Evolutionary conservation across 1,139 yeast genomes (phyloP).

Genomic region (Wickerhamomyces sp.): DNA sequence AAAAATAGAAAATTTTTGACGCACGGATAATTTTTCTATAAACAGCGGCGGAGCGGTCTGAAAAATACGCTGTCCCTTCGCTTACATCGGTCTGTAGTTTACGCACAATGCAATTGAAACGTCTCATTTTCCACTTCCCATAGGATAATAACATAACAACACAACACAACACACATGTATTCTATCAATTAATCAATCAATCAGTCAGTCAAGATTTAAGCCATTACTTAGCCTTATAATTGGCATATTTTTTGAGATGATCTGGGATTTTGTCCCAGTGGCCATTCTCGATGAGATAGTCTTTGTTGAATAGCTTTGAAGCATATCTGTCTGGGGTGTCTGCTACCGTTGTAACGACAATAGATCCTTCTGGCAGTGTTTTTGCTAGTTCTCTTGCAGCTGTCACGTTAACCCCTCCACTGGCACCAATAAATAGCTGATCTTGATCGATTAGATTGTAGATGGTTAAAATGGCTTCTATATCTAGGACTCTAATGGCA

Average conservation of each 20-base stretch:
- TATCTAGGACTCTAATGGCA: slow-evolving; percentile 14
- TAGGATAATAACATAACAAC: too few species aligned
- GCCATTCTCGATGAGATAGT: slow-evolving; percentile 15
- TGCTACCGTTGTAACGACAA: slow-evolving; percentile 21
- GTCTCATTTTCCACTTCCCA: too few species aligned
- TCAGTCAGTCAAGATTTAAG: slow-evolving; percentile 1
- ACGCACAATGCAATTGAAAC: too few species aligned
- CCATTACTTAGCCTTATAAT: background rate
- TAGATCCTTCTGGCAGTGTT: slow-evolving; percentile 20
- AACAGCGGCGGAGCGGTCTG: background rate
- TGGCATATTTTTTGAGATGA: slow-evolving; percentile 12
- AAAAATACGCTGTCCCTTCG: background rate
- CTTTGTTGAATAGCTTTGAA: slow-evolving; percentile 16
- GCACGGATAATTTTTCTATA: background rate
- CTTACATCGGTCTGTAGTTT: background rate
- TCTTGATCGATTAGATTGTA: slow-evolving; percentile 18
- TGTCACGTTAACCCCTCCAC: slow-evolving; percentile 18
- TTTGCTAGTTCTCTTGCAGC: slow-evolving; percentile 18
- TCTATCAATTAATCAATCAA: background rate
- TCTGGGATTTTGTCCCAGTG: slow-evolving; percentile 20
- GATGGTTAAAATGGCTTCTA: slow-evolving; percentile 13
- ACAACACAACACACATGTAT: too few species aligned
- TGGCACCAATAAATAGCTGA: slow-evolving; percentile 19
- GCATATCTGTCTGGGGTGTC: slow-evolving; percentile 20
- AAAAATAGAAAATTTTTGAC: slow-evolving; percentile 2